phyloP scores from a whole-genome alignment of 2,329 filamentous ascomycete species.

The Colletotrichum spaethianum region DNA sequence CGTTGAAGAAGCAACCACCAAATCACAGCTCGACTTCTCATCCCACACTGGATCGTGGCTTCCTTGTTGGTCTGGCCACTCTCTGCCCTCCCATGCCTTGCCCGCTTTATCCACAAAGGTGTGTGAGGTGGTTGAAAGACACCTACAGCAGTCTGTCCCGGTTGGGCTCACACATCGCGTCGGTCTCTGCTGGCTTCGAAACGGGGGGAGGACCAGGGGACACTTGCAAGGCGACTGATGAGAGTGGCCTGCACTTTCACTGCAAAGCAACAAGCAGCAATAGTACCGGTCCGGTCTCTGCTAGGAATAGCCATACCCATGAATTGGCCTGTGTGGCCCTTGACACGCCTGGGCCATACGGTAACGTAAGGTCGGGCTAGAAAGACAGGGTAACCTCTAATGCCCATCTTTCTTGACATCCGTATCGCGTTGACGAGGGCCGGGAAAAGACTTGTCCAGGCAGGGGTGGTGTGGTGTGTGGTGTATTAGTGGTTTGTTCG shows the following conservation, averaged over 20 bases:
- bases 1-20: slow-evolving; percentile 4
- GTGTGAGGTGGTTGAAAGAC: not conserved
- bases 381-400: slow-evolving; percentile 6
- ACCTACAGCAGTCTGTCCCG: not conserved
- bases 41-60: slow-evolving; percentile 19
- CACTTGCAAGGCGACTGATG: not conserved
- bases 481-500: not conserved
- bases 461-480: not conserved
- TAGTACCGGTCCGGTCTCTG: slow-evolving; percentile 19
- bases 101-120: slow-evolving; percentile 19
- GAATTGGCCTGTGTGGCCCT: slow-evolving; percentile 19
- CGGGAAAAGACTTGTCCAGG: slow-evolving; percentile 2
- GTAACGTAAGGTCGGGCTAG: not conserved
- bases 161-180: not conserved
- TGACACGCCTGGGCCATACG: slow-evolving; percentile 23
- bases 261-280: not conserved
- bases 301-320: slow-evolving; percentile 34
- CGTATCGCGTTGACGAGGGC: not conserved
- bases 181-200: not conserved
- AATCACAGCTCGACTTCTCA: slow-evolving; percentile 10
- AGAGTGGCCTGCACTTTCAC: not conserved
- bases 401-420: slow-evolving; percentile 1
- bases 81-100: not conserved
- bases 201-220: not conserved
- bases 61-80: slow-evolving; percentile 1